These are phyloP conservation scores for Leptographium flavum DNA, from an alignment of 2,329 filamentous ascomycete genomes.

Conservation along the genomic window DNA sequence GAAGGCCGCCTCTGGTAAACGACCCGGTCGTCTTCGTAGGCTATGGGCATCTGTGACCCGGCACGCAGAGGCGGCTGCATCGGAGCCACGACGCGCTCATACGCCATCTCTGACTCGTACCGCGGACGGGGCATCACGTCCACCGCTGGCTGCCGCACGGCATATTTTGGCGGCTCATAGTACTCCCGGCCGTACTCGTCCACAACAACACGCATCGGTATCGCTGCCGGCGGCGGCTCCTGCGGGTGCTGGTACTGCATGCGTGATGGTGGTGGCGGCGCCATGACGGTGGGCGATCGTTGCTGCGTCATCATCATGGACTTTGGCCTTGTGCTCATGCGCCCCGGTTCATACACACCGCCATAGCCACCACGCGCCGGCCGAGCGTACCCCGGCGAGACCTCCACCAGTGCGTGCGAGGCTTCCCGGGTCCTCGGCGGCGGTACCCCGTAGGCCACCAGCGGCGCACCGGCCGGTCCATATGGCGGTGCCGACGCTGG, in stretches of 20 bases:
- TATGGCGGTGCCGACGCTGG: conserved; percentile 19
- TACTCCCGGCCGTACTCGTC: conserved; percentile 79
- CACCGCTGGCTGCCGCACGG: conserved; percentile 21
- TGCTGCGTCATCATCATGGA: conserved; percentile 30
- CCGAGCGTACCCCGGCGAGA: conserved; percentile 1
- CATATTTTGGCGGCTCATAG: conserved; percentile 40
- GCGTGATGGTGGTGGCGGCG: conserved; percentile 33
- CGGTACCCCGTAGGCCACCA: conserved; percentile 4
- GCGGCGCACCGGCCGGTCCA: conserved; percentile 12
- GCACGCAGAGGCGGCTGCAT: conserved; percentile 23
- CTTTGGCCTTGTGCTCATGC: conserved; percentile 34
- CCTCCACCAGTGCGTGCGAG: conserved; percentile 26
- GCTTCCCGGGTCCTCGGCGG: conserved; percentile 19
- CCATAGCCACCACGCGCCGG: conserved; percentile 17
- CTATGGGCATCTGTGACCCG: conserved; percentile 33
- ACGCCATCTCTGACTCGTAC: conserved; percentile 25
- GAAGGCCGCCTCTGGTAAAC: conserved; percentile 36
- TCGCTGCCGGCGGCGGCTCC: conserved; percentile 6
- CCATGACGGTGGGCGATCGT: conserved; percentile 31
- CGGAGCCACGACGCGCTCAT: conserved; percentile 40
- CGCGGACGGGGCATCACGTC: background rate
- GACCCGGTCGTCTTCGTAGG: conserved; percentile 33
- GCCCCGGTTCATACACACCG: conserved; percentile 26
- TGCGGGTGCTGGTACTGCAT: conserved; percentile 26
- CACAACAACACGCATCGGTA: conserved; percentile 53